Conservation (phyloP, 331 rosid species). For the Stylosanthes scabra region DNA sequence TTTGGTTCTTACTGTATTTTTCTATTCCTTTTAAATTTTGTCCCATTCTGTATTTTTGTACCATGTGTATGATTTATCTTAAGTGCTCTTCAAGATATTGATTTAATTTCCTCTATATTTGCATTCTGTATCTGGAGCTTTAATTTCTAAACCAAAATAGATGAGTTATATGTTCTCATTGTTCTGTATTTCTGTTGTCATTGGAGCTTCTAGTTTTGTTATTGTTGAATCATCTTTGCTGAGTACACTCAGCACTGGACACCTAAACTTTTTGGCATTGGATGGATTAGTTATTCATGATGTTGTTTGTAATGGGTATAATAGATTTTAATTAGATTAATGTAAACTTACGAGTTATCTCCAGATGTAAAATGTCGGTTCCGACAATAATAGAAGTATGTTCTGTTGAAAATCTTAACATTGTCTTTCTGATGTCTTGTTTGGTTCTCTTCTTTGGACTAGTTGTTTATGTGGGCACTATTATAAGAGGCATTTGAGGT, state of each 20-base stretch:
- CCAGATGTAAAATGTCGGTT: neutral
- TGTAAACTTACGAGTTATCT: neutral
- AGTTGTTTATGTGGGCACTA: slow-evolving; percentile 6
- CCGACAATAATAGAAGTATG: neutral
- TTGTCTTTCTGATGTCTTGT: neutral
- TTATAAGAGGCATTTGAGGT: slow-evolving; percentile 13
- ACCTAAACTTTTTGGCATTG: neutral
- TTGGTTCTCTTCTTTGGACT: neutral
- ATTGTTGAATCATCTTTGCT: neutral
- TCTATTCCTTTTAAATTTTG: neutral
- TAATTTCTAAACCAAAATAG: neutral
- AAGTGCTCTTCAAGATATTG: too few relatives aligned
- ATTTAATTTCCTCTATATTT: neutral
- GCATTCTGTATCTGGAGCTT: neutral
- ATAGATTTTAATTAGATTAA: neutral
- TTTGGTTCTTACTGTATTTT: neutral
- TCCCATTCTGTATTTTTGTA: neutral
- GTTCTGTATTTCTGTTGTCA: neutral
- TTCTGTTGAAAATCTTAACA: slow-evolving; percentile 10
- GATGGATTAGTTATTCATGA: slow-evolving; percentile 9
- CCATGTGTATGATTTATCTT: neutral
- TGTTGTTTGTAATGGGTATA: neutral
- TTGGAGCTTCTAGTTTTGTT: neutral
- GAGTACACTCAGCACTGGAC: neutral
- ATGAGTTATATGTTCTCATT: too few relatives aligned